phyloP scores from a whole-genome alignment of 495 filamentous ascomycete genomes.

The Neurospora africana region DNA sequence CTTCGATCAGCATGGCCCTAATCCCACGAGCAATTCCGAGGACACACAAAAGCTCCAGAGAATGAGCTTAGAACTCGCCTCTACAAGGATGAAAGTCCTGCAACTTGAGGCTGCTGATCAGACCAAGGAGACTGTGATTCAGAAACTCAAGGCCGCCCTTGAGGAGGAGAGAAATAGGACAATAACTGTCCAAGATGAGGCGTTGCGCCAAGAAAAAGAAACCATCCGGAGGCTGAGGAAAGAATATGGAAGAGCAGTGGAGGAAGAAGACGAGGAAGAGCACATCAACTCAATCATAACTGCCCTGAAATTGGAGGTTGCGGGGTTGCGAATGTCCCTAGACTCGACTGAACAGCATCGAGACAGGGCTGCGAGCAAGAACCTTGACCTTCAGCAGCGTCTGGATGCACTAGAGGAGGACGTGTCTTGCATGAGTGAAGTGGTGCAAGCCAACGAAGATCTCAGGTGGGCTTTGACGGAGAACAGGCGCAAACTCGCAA shows the following conservation, averaged over 20 bases:
- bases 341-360: not conserved
- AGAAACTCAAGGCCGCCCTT: not conserved
- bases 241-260: not conserved
- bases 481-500: not conserved
- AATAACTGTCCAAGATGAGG: not conserved
- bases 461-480: not conserved
- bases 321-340: not conserved
- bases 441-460: not conserved
- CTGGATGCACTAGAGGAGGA: not conserved
- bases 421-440: not conserved
- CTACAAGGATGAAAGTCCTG: not conserved
- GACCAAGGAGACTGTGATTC: not conserved
- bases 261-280: not conserved
- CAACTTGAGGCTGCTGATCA: not conserved
- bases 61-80: not conserved
- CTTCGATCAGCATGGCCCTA: not conserved
- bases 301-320: not conserved
- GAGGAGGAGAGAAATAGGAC: not conserved
- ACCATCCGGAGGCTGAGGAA: not conserved
- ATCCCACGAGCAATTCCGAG: not conserved
- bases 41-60: not conserved
- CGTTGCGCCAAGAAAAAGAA: not conserved
- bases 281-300: not conserved
- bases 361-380: not conserved
- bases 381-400: not conserved